Percentiles rank a stretch among this genome's conserved stretches.
phyloP scores from a whole-genome alignment of 1,284 basidiomycete genomes.

The Hymenochaete sp. region DNA sequence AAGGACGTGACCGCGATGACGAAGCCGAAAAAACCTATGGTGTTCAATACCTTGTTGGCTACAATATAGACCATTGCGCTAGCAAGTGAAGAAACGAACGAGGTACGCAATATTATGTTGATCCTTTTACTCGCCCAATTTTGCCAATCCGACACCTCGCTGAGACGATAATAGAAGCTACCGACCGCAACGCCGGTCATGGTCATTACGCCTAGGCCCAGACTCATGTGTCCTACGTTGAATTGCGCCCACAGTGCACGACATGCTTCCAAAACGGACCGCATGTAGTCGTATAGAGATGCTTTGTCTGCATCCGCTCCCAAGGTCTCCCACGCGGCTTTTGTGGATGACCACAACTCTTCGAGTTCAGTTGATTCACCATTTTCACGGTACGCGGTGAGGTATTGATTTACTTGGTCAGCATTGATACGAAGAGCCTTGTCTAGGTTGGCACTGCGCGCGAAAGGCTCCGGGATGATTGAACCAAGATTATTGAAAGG shows the following conservation, averaged over 20 bases:
- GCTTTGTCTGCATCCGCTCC: conserved; percentile 20
- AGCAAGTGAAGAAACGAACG: conserved; percentile 34
- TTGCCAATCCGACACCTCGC: conserved; percentile 32
- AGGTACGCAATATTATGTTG: conserved; percentile 29
- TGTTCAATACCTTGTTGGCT: conserved; percentile 16
- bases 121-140: conserved; percentile 31
- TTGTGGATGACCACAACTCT: conserved; percentile 45
- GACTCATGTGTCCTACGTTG: conserved; percentile 66
- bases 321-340: conserved; percentile 38
- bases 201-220: conserved; percentile 51
- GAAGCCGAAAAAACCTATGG: conserved; percentile 7
- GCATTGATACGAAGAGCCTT: conserved; percentile 69
- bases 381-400: conserved; percentile 67
- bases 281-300: conserved; percentile 46
- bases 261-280: conserved; percentile 62
- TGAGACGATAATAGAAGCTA: conserved; percentile 40
- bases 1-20: conserved; percentile 8
- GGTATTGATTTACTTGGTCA: conserved; percentile 70
- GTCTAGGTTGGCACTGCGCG: conserved; percentile 30
- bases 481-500: conserved; percentile 94
- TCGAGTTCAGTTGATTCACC: conserved; percentile 67
- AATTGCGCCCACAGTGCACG: conserved; percentile 94
- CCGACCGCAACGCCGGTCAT: conserved; percentile 40
- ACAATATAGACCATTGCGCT: conserved; percentile 32
- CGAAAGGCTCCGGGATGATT: conserved; percentile 87